phyloP scores from a whole-genome alignment of 2,329 filamentous ascomycete genomes.

The Harringtonia lauricola region DNA sequence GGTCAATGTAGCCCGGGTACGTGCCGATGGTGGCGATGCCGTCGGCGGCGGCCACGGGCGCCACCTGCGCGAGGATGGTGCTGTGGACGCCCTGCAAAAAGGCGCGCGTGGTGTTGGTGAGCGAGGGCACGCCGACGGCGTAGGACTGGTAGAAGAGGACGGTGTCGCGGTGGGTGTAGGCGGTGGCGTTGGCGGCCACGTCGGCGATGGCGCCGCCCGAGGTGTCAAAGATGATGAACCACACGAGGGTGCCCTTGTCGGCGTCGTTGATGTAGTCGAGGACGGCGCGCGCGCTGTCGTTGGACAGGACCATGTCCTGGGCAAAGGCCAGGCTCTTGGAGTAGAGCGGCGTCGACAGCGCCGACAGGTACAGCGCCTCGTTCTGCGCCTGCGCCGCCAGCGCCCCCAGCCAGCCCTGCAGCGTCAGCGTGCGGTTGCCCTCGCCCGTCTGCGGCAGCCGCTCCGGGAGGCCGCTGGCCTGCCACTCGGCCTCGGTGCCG shows the following conservation, averaged over 20 bases:
- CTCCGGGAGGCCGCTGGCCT: constrained; percentile 34
- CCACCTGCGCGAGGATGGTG: constrained; percentile 23
- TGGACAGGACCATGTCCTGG: constrained; percentile 30
- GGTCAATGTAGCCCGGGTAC: constrained; percentile 55
- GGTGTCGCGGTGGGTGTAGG: constrained; percentile 53
- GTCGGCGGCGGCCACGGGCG: no score
- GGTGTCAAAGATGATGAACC: constrained; percentile 53
- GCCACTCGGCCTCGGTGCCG: constrained; percentile 44
- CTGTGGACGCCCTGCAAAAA: constrained; percentile 43
- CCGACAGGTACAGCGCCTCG: constrained; percentile 32
- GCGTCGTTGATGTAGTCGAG: constrained; percentile 41
- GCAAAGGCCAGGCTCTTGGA: constrained; percentile 44
- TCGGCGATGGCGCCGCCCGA: constrained; percentile 50
- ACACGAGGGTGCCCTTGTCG: constrained; percentile 39
- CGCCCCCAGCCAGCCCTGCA: constrained; percentile 52
- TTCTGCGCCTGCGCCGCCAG: constrained; percentile 41
- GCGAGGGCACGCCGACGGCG: constrained; percentile 34
- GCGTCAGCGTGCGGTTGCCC: constrained; percentile 34
- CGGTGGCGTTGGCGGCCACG: constrained; percentile 40
- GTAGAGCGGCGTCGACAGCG: constrained; percentile 39
- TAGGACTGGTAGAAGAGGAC: constrained; percentile 55
- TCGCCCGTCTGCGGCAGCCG: constrained; percentile 31
- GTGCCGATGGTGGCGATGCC: constrained; percentile 23
- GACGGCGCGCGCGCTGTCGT: constrained; percentile 32
- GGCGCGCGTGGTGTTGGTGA: constrained; percentile 32